Evolutionary conservation across 73 alveolate genomes (phyloP), one percentile per base, ranked within the genome.

Genomic region (Blepharisma stoltei): DNA sequence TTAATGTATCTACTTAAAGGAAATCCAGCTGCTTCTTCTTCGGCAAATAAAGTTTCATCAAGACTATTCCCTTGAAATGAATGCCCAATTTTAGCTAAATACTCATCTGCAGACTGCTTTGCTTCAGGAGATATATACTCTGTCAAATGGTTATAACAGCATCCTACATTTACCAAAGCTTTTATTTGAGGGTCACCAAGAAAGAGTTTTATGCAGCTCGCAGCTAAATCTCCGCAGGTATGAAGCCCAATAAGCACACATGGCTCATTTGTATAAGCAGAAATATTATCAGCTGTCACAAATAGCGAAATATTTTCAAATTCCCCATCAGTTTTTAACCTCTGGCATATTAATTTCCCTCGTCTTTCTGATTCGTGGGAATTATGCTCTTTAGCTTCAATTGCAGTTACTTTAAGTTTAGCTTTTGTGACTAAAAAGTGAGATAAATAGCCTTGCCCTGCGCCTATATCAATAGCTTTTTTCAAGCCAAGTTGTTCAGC

Each of bases 61-160:
- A 60, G 38, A 20, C 60, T 25, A 7, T 43, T 25, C 23, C 79
- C 79, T 69, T 69, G 18, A n/a, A 14, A 44, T 14, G 76, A 14
- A 8, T 44, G 32, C 11, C 79, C 37, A n/a, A 69, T 44, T 37
- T 43, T 38, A 23, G 9, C n/a, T 80, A 69, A n/a, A 5, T 69
- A 69, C 5, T 69, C 60, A 1, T 69, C 80, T 9, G 27, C 32
- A 7, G 14, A 11, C n/a, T 44, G 32, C 20, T 25, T 69, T 7
- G 55, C 65, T 69, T 69, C 79, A 9, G 79, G 79, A 0, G 37
- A 14, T 25, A 69, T 43, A n/a, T 1, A 44, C 27, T 69, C 79
- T 18, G 76, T 69, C 71, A 69, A 43, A 69, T 44, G 79, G 5
- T 69, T 18, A 69, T 69, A 69, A 25, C 79, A 69, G 60, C 79